A percentile compares a stretch with the other conserved stretches of the same genome.
These are phyloP conservation scores for Chlorella ohadii DNA, from an alignment of 139 green algal genomes.

Conservation along the genomic window DNA sequence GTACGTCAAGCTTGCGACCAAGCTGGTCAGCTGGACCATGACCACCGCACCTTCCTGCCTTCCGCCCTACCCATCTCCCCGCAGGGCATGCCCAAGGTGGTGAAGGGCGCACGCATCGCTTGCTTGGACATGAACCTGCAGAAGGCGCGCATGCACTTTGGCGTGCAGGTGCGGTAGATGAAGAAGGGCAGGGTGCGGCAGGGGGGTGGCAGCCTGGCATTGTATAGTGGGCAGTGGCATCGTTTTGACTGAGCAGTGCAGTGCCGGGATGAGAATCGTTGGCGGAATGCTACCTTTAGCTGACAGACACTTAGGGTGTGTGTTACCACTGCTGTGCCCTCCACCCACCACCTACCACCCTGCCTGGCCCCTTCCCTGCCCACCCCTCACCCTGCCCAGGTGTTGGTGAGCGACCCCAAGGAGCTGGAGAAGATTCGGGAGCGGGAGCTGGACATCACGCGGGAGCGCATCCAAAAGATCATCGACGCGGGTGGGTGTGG, in stretches of 20 bases:
- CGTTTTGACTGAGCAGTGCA: too few relatives aligned
- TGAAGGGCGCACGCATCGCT: slow-evolving; percentile 77
- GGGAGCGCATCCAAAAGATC: slow-evolving; percentile 65
- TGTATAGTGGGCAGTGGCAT: too few relatives aligned
- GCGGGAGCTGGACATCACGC: slow-evolving; percentile 96
- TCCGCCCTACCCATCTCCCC: neutral
- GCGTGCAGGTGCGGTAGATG: slow-evolving; percentile 73
- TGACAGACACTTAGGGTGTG: too few relatives aligned
- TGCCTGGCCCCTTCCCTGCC: neutral
- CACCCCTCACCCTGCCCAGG: slow-evolving; percentile 24
- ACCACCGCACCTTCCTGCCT: neutral
- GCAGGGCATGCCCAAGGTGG: slow-evolving; percentile 64
- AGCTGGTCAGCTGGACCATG: neutral
- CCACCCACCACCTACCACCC: too few relatives aligned
- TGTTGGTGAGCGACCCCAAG: slow-evolving; percentile 94
- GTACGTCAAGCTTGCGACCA: too few relatives aligned
- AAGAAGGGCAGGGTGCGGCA: neutral
- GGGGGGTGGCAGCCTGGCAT: too few relatives aligned
- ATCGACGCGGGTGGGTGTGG: slow-evolving; percentile 32
- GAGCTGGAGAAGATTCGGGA: slow-evolving; percentile 97
- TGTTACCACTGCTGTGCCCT: too few relatives aligned
- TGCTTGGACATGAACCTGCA: slow-evolving; percentile 97
- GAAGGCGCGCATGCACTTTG: slow-evolving; percentile 90
- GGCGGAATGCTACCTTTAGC: too few relatives aligned
- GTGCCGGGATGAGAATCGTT: too few relatives aligned